These are phyloP conservation scores for Globisporangium emineosum DNA, from an alignment of 352 stramenopile genomes.

Conservation along the genomic window DNA sequence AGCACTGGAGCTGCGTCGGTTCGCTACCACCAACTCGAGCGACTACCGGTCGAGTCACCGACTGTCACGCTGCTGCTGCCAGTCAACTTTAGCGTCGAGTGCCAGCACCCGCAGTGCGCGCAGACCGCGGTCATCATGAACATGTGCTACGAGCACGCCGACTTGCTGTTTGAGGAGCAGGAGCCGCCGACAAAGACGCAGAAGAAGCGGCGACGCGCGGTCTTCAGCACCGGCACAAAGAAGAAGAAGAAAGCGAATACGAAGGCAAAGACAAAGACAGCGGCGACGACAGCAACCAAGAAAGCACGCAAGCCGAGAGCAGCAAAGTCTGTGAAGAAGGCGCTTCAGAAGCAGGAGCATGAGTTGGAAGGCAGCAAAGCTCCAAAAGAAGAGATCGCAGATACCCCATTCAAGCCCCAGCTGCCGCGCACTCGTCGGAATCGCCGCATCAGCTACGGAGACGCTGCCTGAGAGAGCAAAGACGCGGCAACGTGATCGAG, in stretches of 20 bases:
- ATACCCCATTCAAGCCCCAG: background rate
- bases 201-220: constrained; percentile 10
- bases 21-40: background rate
- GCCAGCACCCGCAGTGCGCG: background rate
- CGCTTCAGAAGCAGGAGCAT: background rate
- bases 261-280: background rate
- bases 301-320: background rate
- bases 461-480: constrained; percentile 1
- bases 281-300: background rate
- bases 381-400: background rate
- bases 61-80: background rate
- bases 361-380: background rate
- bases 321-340: background rate
- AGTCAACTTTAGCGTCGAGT: constrained; percentile 2
- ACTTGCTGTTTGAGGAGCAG: background rate
- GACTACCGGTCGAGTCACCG: background rate
- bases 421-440: background rate
- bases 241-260: background rate
- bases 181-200: constrained; percentile 9
- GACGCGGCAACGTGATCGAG: no score
- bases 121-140: background rate
- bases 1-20: background rate
- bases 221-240: constrained; percentile 6
- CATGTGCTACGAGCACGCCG: constrained; percentile 8
- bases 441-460: constrained; percentile 12